Evolutionary conservation across 495 filamentous ascomycete genomes (phyloP), one percentile per base, ranked within the genome.

Genomic region (Neurospora sp.): DNA sequence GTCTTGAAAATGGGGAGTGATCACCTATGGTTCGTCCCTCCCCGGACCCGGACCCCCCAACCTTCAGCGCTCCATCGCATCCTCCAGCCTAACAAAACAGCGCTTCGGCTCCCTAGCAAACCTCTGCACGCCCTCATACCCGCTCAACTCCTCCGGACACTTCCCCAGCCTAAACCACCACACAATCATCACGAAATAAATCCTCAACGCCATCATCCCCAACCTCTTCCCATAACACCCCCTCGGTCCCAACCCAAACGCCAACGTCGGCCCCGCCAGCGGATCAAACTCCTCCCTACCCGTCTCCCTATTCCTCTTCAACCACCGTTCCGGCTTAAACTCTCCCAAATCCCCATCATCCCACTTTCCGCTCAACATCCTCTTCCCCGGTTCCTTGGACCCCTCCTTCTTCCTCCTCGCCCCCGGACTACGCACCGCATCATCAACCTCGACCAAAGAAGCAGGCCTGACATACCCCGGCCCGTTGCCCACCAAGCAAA

Each of bases 181-280:
- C 10, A 85, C 44, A 14, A 83, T 40, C 53, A 83, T 39, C 1
- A 78, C 76, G 4, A 83, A 71, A 71, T 82, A 69, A 5, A 85
- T 76, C 9, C 77, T 76, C 72, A 85, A 59, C 74, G 81, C 76
- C 10, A 77, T n/a, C 40, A 80, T 72, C 22, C 80, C 84, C 59
- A 85, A 71, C 83, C 82, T 83, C 73, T 81, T 81, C 44, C 87
- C 71, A 65, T 86, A 77, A 69, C 86, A 88, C 45, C 84, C 83
- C 35, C 89, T 72, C 10, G 83, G 85, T 0, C 89, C 88, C 40
- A 82, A n/a, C 20, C 83, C 81, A 72, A 89, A 90, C 12, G 86
- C 81, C 35, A 86, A 79, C 27, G 81, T 65, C 10, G 84, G 78
- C 0, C 79, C 79, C 1, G 78, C 78, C 48, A 71, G 37, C 4